A percentile compares a stretch with the other conserved stretches of the same genome.
Evolutionary conservation across 495 filamentous ascomycete species (phyloP).

Genomic region (Eremomyces bilateralis): DNA sequence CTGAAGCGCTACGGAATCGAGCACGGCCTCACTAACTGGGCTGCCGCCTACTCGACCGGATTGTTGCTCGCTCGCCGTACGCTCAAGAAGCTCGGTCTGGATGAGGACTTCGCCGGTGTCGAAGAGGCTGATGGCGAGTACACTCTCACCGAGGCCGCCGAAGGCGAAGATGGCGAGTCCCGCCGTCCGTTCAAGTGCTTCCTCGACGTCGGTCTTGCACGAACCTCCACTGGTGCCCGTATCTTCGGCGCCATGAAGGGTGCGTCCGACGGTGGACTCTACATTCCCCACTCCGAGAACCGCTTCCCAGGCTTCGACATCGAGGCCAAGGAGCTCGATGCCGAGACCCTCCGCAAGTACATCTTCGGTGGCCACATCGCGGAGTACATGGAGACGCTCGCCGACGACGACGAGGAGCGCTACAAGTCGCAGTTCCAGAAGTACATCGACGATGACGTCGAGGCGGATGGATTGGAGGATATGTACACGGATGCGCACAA

Average conservation of each 20-base stretch:
- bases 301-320: slow-evolving; percentile 98
- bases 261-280: slow-evolving; percentile 92
- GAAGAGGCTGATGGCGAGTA: slow-evolving; percentile 90
- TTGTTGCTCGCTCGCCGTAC: slow-evolving; percentile 91
- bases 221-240: slow-evolving; percentile 93
- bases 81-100: slow-evolving; percentile 86
- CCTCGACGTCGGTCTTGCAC: slow-evolving; percentile 90
- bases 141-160: slow-evolving; percentile 76
- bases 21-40: slow-evolving; percentile 99
- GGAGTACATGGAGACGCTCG: slow-evolving; percentile 99
- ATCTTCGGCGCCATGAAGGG: slow-evolving; percentile 99
- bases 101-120: slow-evolving; percentile 76
- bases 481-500: slow-evolving; percentile 87
- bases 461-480: slow-evolving; percentile 95
- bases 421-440: slow-evolving; percentile 93
- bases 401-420: slow-evolving; percentile 99
- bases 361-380: slow-evolving; percentile 96
- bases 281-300: slow-evolving; percentile 93
- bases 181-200: slow-evolving; percentile 97
- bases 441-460: slow-evolving; percentile 91
- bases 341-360: slow-evolving; percentile 94
- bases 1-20: slow-evolving; percentile 89
- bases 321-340: slow-evolving; percentile 87
- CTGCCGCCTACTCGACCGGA: slow-evolving; percentile 88
- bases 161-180: slow-evolving; percentile 55